phyloP scores from a whole-genome alignment of 192 early-diverging fungal species.

The Mortierella hygrophila region DNA sequence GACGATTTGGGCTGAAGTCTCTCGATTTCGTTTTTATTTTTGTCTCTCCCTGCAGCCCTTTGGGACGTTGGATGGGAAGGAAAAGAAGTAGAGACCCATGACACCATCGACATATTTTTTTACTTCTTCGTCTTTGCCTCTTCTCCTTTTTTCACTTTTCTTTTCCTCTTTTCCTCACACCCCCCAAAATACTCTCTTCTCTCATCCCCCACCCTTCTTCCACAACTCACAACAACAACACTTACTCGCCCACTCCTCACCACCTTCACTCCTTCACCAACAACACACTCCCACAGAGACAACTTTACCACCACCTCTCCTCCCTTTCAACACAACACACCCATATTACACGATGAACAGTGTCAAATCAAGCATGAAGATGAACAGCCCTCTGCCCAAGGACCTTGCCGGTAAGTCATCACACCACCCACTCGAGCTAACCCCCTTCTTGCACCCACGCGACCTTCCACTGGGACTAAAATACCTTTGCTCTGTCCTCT shows the following conservation, averaged over 20 bases:
- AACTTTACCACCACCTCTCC: background rate
- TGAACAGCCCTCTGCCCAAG: conserved; percentile 52
- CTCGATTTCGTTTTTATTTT: background rate
- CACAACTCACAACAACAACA: background rate
- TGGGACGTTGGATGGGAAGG: background rate
- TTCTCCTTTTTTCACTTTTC: background rate
- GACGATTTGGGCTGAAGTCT: too few relatives aligned
- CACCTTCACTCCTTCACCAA: background rate
- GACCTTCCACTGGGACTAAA: background rate
- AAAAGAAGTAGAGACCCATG: background rate
- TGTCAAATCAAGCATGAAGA: conserved; percentile 44
- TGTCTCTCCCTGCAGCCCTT: background rate
- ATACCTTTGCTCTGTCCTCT: background rate
- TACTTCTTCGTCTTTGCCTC: background rate
- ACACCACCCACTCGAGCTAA: background rate
- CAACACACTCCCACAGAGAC: background rate
- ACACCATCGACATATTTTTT: background rate
- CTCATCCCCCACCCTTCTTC: background rate
- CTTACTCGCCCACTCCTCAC: background rate
- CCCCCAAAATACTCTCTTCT: background rate
- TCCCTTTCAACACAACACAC: background rate
- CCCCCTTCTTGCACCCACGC: background rate
- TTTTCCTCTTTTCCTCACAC: too few relatives aligned
- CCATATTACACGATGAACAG: conserved; percentile 24
- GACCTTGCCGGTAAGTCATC: conserved; percentile 38